These are phyloP conservation scores for Syncephalastrum sp. DNA, from an alignment of 371 early-diverging fungal genomes.

Conservation along the genomic window DNA sequence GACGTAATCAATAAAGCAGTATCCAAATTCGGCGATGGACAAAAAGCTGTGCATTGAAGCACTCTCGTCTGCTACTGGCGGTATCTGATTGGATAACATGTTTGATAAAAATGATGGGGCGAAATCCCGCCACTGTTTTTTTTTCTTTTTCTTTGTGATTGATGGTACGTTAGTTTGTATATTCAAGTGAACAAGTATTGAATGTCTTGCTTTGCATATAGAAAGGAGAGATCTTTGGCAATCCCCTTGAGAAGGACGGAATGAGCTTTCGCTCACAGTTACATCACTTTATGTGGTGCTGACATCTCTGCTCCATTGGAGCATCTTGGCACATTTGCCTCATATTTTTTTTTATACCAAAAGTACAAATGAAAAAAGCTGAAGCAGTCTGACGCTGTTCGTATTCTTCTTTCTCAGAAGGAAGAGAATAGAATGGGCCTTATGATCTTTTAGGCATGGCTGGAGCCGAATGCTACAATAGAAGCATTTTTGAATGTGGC, in stretches of 20 bases:
- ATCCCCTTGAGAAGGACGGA: slow-evolving; percentile 60
- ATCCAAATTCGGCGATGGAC: too few relatives aligned
- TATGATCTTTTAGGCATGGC: too few relatives aligned
- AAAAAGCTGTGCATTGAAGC: too few relatives aligned
- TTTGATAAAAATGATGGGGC: too few relatives aligned
- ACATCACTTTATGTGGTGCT: slow-evolving; percentile 11
- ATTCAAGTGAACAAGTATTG: background rate
- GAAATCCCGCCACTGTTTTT: too few relatives aligned
- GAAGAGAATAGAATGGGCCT: too few relatives aligned
- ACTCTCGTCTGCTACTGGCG: too few relatives aligned
- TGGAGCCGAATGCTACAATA: too few relatives aligned
- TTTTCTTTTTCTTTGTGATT: slow-evolving; percentile 24
- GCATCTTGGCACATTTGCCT: slow-evolving; percentile 20
- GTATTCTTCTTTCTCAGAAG: background rate
- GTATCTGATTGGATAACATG: too few relatives aligned
- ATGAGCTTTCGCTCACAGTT: slow-evolving; percentile 37
- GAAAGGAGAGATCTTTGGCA: slow-evolving; percentile 58
- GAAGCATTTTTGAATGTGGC: too few relatives aligned
- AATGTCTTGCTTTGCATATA: slow-evolving; percentile 1
- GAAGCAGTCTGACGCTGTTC: background rate
- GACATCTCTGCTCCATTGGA: slow-evolving; percentile 10
- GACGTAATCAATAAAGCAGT: too few relatives aligned
- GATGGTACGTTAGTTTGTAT: slow-evolving; percentile 18
- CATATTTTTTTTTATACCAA: slow-evolving; percentile 9
- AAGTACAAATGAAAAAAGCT: slow-evolving; percentile 1